Percentiles rank a stretch among this genome's conserved stretches.
Evolutionary conservation across 768 basidiomycete species (phyloP).

Genomic region (Candolleomyces eurysporus): DNA sequence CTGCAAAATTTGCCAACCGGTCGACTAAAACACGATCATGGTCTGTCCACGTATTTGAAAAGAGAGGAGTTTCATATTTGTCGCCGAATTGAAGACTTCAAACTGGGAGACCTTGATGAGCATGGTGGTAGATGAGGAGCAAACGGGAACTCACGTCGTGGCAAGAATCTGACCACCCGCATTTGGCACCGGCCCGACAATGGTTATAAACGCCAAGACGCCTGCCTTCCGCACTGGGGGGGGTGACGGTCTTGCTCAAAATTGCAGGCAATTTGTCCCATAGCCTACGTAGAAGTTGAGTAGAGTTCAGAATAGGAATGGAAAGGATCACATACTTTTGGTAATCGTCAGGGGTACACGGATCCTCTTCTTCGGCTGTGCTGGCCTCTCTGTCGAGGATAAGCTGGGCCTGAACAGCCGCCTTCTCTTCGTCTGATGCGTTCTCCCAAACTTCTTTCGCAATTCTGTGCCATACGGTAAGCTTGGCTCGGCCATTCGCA

Average conservation of each 20-base stretch:
- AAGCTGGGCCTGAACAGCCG: not conserved
- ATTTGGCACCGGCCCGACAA: not conserved
- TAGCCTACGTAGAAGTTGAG: not conserved
- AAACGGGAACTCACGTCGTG: not conserved
- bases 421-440: not conserved
- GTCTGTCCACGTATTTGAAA: not conserved
- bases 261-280: not conserved
- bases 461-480: not conserved
- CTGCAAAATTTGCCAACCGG: not conserved
- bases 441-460: not conserved
- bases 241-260: not conserved
- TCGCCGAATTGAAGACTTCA: not conserved
- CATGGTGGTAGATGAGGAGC: not conserved
- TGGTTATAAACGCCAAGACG: not conserved
- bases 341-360: not conserved
- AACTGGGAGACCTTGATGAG: too few species aligned
- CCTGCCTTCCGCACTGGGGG: not conserved
- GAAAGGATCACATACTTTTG: not conserved
- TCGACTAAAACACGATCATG: not conserved
- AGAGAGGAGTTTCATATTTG: not conserved
- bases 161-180: not conserved
- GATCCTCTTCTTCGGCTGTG: not conserved
- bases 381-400: not conserved
- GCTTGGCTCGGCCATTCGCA: not conserved
- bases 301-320: too few species aligned